These are phyloP conservation scores for Proliferodiscus dingleyae DNA, from an alignment of 2,329 filamentous ascomycete species.

Conservation along the genomic window DNA sequence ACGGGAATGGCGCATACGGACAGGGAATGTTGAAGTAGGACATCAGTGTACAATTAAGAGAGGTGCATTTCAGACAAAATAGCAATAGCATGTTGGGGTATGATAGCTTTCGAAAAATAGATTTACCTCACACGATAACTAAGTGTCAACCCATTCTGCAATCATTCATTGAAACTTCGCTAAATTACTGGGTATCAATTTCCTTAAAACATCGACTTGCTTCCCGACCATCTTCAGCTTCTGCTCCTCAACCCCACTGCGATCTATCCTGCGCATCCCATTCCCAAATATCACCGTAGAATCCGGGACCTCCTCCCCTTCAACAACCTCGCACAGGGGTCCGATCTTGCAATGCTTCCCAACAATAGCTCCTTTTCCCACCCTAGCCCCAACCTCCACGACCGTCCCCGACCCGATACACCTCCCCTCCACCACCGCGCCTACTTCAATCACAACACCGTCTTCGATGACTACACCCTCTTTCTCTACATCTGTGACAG, in stretches of 20 bases:
- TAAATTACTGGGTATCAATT: conserved; percentile 59
- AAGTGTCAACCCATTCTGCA: neutral
- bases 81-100: neutral
- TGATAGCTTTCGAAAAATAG: neutral
- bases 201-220: conserved; percentile 63
- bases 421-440: conserved; percentile 42
- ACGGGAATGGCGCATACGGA: conserved; percentile 11
- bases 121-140: neutral
- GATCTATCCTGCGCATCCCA: conserved; percentile 53
- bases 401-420: conserved; percentile 36
- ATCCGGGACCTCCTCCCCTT: conserved; percentile 56
- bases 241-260: conserved; percentile 55
- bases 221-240: conserved; percentile 60
- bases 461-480: conserved; percentile 49
- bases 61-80: conserved; percentile 1
- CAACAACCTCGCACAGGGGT: conserved; percentile 53
- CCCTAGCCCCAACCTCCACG: conserved; percentile 55
- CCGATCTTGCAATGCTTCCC: conserved; percentile 71
- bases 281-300: conserved; percentile 66
- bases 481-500: conserved; percentile 14
- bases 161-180: conserved; percentile 29
- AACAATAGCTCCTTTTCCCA: conserved; percentile 56
- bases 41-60: conserved; percentile 1
- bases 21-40: conserved; percentile 9
- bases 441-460: conserved; percentile 58